Evolutionary conservation across 768 basidiomycete genomes (phyloP), one percentile per base, ranked within the genome.

Genomic region (Rhodotorula graminis): DNA sequence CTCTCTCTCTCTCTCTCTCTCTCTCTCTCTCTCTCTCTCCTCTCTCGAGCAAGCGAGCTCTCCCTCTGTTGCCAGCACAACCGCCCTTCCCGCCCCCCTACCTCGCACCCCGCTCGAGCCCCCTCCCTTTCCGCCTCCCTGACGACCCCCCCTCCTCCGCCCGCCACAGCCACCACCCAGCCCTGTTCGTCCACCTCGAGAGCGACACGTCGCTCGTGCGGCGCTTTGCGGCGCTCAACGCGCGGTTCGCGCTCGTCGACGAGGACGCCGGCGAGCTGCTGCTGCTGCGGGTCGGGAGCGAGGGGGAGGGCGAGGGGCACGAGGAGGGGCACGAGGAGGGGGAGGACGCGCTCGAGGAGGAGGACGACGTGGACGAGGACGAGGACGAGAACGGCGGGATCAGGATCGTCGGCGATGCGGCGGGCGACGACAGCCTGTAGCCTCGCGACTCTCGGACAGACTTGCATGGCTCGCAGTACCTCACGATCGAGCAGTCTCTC

Each of bases 1-100:
- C 92, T 93, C 80, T 93, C 95, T 81, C 89, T 91, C 74, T 79
- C 87, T 87, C 18, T 5, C 3, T 25, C n/a, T n/a, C n/a, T n/a
- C n/a, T n/a, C n/a, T n/a, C n/a, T n/a, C n/a, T n/a, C n/a, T n/a
- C n/a, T n/a, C n/a, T n/a, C n/a, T n/a, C n/a, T n/a, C n/a, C n/a
- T n/a, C n/a, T n/a, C n/a, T n/a, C n/a, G n/a, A n/a, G n/a, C n/a
- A n/a, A n/a, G n/a, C n/a, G n/a, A n/a, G n/a, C n/a, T n/a, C n/a
- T n/a, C n/a, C n/a, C n/a, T n/a, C n/a, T n/a, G n/a, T n/a, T n/a
- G n/a, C n/a, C n/a, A n/a, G n/a, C n/a, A n/a, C n/a, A n/a, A n/a
- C n/a, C n/a, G n/a, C n/a, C n/a, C n/a, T n/a, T n/a, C n/a, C n/a
- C n/a, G n/a, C n/a, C n/a, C n/a, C n/a, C n/a, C n/a, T n/a, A n/a